These are phyloP conservation scores for Penicillium paradoxum DNA, from an alignment of 495 filamentous ascomycete genomes.

Conservation along the genomic window DNA sequence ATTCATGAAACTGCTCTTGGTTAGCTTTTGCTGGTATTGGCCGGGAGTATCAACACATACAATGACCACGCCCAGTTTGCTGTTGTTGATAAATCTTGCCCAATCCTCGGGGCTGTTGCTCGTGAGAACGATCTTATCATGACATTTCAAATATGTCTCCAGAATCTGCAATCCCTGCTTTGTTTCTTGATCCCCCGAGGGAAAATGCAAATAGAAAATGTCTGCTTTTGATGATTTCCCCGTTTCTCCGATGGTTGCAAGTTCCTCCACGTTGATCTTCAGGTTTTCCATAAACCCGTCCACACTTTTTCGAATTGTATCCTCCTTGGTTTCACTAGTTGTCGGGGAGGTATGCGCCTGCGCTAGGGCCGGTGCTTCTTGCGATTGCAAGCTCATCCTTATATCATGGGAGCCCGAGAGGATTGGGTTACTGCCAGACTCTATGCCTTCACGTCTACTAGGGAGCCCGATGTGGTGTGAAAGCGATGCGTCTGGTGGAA, in stretches of 20 bases:
- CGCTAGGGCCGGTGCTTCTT: no score
- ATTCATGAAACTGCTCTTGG: conserved; percentile 36
- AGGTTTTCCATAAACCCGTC: conserved; percentile 11
- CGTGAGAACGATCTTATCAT: conserved; percentile 27
- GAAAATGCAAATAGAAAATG: conserved; percentile 39
- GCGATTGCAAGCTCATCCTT: background rate
- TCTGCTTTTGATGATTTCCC: conserved; percentile 13
- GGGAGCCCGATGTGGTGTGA: background rate
- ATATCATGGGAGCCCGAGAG: background rate
- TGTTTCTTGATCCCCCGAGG: conserved; percentile 13
- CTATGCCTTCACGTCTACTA: background rate
- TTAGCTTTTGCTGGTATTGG: conserved; percentile 6
- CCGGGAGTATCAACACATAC: conserved; percentile 23
- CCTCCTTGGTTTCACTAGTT: background rate
- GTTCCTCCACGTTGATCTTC: conserved; percentile 16
- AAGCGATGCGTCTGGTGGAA: background rate
- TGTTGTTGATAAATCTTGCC: conserved; percentile 34
- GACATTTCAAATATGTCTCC: conserved; percentile 25
- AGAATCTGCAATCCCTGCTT: conserved; percentile 25
- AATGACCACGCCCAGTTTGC: conserved; percentile 34
- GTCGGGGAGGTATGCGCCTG: background rate
- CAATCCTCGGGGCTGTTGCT: conserved; percentile 30
- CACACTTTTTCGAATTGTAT: background rate
- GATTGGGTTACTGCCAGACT: background rate
- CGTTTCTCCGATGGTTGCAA: conserved; percentile 13